Conservation (phyloP, 2,329 filamentous ascomycete species). For the Aspergillus pseudotamarii region DNA sequence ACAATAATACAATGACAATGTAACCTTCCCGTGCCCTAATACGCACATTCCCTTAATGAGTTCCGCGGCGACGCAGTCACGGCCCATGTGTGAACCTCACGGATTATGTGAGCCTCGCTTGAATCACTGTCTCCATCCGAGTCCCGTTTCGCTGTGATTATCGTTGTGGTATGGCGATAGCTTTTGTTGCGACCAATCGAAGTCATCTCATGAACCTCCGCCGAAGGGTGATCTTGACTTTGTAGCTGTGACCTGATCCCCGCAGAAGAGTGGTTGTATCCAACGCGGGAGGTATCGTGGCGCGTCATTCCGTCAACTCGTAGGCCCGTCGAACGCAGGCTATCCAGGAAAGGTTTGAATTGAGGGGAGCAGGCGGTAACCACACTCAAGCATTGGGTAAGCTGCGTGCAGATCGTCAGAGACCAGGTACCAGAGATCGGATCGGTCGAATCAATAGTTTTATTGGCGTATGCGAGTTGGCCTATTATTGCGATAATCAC, state of each 20-base stretch:
- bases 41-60: background rate
- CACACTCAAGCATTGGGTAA: background rate
- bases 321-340: background rate
- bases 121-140: slow-evolving; percentile 29
- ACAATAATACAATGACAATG: background rate
- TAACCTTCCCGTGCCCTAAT: background rate
- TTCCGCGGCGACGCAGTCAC: slow-evolving; percentile 20
- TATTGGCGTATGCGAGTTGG: background rate
- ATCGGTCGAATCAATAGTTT: background rate
- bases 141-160: slow-evolving; percentile 15
- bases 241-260: slow-evolving; percentile 12
- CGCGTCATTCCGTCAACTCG: background rate
- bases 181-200: background rate
- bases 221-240: background rate
- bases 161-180: slow-evolving; percentile 16
- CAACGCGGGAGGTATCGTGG: background rate
- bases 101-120: slow-evolving; percentile 30
- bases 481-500: background rate
- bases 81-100: slow-evolving; percentile 28
- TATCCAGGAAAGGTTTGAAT: background rate
- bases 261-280: background rate
- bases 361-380: background rate
- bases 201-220: background rate
- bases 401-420: background rate
- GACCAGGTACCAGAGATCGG: background rate